Evolutionary conservation across 2,329 filamentous ascomycete species (phyloP).

Genomic region (Coniochaeta sp.): DNA sequence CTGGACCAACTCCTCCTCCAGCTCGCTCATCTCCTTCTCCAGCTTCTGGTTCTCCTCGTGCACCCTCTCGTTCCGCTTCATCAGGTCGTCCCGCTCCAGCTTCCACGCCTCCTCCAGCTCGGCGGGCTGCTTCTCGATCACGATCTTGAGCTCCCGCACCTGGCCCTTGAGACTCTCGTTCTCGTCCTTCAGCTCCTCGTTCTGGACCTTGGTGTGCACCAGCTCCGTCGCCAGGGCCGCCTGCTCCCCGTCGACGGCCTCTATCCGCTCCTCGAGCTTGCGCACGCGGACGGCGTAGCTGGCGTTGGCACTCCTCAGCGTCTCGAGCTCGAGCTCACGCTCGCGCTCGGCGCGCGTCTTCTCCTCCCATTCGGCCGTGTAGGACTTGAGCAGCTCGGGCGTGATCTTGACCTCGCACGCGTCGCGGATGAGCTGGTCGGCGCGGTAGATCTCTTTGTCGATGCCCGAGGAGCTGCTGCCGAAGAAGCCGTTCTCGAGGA

Average conservation of each 20-base stretch:
- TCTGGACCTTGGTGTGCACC: conserved; percentile 87
- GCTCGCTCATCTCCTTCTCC: conserved; percentile 83
- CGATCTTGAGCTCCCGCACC: conserved; percentile 73
- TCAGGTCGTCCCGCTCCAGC: conserved; percentile 81
- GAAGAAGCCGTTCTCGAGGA: conserved; percentile 96
- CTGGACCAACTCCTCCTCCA: conserved; percentile 86
- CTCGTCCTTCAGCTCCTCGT: conserved; percentile 79
- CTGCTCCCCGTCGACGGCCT: conserved; percentile 85
- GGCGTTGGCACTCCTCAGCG: conserved; percentile 59
- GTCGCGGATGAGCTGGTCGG: conserved; percentile 87
- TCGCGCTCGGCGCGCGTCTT: conserved; percentile 77
- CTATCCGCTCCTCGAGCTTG: conserved; percentile 76
- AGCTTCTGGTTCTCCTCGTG: conserved; percentile 86
- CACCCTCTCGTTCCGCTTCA: conserved; percentile 87
- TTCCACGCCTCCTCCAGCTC: conserved; percentile 80
- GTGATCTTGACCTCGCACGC: conserved; percentile 84
- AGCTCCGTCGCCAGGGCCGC: conserved; percentile 85
- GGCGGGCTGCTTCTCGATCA: conserved; percentile 83
- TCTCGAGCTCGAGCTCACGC: conserved; percentile 73
- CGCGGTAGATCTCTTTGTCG: conserved; percentile 93
- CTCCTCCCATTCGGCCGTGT: conserved; percentile 87
- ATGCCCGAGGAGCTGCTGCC: conserved; percentile 81
- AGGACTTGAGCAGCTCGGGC: conserved; percentile 71
- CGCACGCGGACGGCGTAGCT: conserved; percentile 71
- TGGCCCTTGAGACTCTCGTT: conserved; percentile 84